Evolutionary conservation across 2,329 filamentous ascomycete genomes (phyloP).

Genomic region (Ophiostoma ulmi): DNA sequence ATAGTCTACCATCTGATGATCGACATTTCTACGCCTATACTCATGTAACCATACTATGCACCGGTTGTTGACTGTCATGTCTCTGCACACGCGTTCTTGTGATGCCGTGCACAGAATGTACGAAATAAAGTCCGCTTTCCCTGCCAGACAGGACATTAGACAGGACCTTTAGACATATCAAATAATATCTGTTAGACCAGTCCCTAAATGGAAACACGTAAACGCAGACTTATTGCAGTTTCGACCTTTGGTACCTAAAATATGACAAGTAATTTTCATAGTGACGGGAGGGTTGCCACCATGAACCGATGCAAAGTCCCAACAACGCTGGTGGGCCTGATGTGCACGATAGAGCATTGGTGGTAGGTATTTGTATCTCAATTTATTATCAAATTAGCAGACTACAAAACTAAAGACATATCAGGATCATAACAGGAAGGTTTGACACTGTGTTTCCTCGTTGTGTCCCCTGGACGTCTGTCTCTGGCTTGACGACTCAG

Average conservation of each 20-base stretch:
- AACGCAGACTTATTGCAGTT: neutral
- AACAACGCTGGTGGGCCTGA: neutral
- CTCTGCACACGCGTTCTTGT: constrained; percentile 13
- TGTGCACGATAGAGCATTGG: constrained; percentile 16
- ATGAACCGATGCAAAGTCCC: constrained; percentile 18
- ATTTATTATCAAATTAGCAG: neutral
- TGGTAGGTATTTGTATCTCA: neutral
- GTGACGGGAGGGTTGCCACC: constrained; percentile 17
- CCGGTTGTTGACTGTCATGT: neutral
- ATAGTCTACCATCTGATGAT: neutral
- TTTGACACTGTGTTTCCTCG: neutral
- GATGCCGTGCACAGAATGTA: constrained; percentile 11
- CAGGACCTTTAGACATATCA: neutral
- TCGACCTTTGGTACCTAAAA: neutral
- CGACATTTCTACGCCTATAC: neutral
- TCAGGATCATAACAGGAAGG: constrained; percentile 3
- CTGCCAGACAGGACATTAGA: neutral
- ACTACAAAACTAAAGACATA: neutral
- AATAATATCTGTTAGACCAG: neutral
- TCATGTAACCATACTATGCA: neutral
- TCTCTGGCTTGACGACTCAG: neutral
- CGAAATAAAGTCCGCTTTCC: neutral
- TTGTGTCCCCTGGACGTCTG: neutral
- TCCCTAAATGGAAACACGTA: neutral
- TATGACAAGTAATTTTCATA: neutral